phyloP scores from a whole-genome alignment of 75 land plant species.

The Chamaecyparis obtusa region DNA sequence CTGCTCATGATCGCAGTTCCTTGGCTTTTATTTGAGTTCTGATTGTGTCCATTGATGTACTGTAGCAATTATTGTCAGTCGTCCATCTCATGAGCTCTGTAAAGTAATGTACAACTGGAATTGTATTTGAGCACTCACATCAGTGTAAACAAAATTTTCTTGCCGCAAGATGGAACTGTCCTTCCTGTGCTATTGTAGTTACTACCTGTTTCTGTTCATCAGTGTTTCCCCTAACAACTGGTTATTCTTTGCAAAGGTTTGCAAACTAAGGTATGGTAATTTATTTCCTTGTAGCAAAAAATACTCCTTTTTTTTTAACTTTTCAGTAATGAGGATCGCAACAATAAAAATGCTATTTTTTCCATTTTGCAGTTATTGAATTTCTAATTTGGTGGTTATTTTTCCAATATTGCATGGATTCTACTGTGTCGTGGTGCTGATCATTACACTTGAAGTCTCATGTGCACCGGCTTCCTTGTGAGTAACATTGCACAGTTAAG shows the following conservation, averaged over 20 bases:
- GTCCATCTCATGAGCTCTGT: background rate
- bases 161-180: background rate
- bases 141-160: background rate
- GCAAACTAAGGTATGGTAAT: background rate
- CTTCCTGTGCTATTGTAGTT: background rate
- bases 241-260: background rate
- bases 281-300: background rate
- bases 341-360: background rate
- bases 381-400: background rate
- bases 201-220: background rate
- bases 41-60: background rate
- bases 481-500: background rate
- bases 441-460: background rate
- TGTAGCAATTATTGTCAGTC: background rate
- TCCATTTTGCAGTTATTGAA: background rate
- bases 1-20: conserved; percentile 44
- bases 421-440: background rate
- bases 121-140: background rate
- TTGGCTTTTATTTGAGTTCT: conserved; percentile 46
- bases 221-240: background rate
- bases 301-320: background rate
- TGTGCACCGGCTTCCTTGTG: background rate
- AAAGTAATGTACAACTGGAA: conserved; percentile 1
- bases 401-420: background rate
- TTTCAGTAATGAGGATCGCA: background rate